Evolutionary conservation across 306 rosid genomes (phyloP).

Genomic region (Malus sieversii): DNA sequence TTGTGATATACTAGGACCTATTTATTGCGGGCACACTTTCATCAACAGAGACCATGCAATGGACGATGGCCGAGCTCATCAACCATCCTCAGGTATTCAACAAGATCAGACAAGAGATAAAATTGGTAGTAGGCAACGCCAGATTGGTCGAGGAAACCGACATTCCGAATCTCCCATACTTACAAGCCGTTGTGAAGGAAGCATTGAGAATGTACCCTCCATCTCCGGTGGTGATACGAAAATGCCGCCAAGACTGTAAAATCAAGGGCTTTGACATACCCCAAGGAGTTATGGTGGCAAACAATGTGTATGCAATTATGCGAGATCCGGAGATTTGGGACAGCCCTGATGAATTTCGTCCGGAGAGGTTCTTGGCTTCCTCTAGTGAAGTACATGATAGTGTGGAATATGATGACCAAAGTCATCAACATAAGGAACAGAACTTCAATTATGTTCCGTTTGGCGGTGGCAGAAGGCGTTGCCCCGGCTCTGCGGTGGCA

Average conservation of each 20-base stretch:
- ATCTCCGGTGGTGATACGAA: conserved; percentile 28
- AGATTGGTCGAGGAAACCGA: conserved; percentile 43
- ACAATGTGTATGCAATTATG: conserved; percentile 47
- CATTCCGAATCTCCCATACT: conserved; percentile 27
- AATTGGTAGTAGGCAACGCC: conserved; percentile 13
- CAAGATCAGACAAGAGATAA: conserved; percentile 36
- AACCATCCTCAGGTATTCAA: conserved; percentile 39
- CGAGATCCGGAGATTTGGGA: conserved; percentile 40
- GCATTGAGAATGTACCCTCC: conserved; percentile 39
- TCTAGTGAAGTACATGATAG: background rate
- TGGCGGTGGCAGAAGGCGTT: conserved; percentile 44
- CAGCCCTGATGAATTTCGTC: conserved; percentile 29
- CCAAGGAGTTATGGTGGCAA: conserved; percentile 30
- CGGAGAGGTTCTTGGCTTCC: conserved; percentile 35
- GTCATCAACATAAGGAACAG: background rate
- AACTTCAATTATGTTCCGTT: conserved; percentile 36
- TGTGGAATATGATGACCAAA: background rate
- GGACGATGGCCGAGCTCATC: conserved; percentile 46
- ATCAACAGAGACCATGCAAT: conserved; percentile 43
- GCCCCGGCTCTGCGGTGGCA: conserved; percentile 40
- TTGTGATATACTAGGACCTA: conserved; percentile 25
- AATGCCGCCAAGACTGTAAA: conserved; percentile 33
- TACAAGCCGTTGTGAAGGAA: conserved; percentile 44
- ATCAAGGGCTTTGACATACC: conserved; percentile 37
- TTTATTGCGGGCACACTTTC: conserved; percentile 44